phyloP scores from a whole-genome alignment of 331 rosid species.

The Telfairia occidentalis region DNA sequence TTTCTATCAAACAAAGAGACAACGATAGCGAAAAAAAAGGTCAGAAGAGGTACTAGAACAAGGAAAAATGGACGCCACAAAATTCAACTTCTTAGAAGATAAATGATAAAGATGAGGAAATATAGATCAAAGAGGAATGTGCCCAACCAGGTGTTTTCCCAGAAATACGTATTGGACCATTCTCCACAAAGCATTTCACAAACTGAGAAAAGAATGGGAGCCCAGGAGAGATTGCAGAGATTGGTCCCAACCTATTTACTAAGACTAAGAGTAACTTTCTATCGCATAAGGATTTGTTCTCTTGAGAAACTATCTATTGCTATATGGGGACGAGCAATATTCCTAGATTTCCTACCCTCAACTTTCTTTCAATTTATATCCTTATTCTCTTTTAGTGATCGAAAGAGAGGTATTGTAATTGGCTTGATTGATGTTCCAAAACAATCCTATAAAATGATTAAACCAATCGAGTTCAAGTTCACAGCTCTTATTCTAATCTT shows the following conservation, averaged over 20 bases:
- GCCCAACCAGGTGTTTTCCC: no score
- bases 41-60: no score
- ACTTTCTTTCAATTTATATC: not conserved
- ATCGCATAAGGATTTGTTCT: not conserved
- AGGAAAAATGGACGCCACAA: no score
- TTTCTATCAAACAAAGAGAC: no score
- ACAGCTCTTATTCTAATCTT: not conserved
- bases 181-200: no score
- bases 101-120: no score
- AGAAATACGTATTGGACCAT: no score
- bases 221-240: no score
- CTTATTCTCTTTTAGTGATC: not conserved
- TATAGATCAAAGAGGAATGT: no score
- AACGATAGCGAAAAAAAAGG: no score
- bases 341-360: not conserved
- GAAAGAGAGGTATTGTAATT: not conserved
- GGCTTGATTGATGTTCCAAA: not conserved
- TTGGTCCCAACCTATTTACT: not conserved
- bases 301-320: not conserved
- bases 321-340: not conserved
- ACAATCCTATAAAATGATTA: not conserved
- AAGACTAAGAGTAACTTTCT: not conserved
- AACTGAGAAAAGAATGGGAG: no score
- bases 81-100: no score
- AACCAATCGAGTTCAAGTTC: not conserved